Evolutionary conservation across 1,284 basidiomycete genomes (phyloP).

Genomic region (Coniferiporia weirii): DNA sequence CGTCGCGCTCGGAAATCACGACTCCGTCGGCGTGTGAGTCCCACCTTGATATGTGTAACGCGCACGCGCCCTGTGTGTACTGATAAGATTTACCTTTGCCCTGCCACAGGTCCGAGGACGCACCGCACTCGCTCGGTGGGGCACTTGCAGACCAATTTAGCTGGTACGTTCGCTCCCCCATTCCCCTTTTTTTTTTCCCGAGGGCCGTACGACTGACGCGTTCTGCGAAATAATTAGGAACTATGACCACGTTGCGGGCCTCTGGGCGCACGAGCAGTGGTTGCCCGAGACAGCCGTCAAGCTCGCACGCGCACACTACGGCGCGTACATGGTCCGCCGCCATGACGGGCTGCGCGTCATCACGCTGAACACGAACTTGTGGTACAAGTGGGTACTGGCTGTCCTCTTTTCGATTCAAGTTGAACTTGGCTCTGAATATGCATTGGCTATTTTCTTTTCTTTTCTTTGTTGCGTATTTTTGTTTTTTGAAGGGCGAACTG

Average conservation of each 20-base stretch:
- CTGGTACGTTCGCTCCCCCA: slow-evolving; percentile 41
- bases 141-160: slow-evolving; percentile 53
- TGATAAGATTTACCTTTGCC: slow-evolving; percentile 6
- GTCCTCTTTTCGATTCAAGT: no score
- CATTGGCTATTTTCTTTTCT: no score
- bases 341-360: slow-evolving; percentile 67
- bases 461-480: no score
- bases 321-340: slow-evolving; percentile 68
- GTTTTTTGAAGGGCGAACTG: no score
- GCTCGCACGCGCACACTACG: slow-evolving; percentile 64
- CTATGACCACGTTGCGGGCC: slow-evolving; percentile 63
- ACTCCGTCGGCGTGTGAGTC: slow-evolving; percentile 56
- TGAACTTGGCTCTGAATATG: no score
- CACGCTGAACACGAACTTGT: slow-evolving; percentile 75
- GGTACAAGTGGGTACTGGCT: slow-evolving; percentile 23
- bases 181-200: background rate
- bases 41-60: background rate
- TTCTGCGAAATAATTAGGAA: slow-evolving; percentile 41
- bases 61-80: slow-evolving; percentile 6
- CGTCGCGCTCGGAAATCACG: slow-evolving; percentile 72
- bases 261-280: slow-evolving; percentile 73
- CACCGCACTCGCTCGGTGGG: slow-evolving; percentile 52
- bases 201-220: no score
- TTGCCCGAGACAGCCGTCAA: slow-evolving; percentile 52
- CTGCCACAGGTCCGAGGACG: slow-evolving; percentile 52